Evolutionary conservation across 441 rosid genomes (phyloP).

Genomic region (Pelargonium citronellum): DNA sequence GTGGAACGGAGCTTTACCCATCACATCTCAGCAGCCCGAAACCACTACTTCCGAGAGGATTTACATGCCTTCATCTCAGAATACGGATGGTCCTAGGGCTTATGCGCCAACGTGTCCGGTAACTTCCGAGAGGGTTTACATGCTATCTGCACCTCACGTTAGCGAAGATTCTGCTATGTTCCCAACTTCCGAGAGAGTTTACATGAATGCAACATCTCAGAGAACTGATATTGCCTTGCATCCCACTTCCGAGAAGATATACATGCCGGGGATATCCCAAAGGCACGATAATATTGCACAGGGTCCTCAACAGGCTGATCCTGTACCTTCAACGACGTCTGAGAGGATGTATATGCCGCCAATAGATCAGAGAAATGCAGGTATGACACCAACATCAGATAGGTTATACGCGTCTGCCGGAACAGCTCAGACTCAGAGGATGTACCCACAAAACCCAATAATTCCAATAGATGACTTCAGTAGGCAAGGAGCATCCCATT

Average conservation of each 20-base stretch:
- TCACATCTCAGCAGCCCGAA: slow-evolving; percentile 25
- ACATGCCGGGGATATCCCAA: slow-evolving; percentile 22
- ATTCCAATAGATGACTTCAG: slow-evolving; percentile 35
- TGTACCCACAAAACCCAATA: slow-evolving; percentile 30
- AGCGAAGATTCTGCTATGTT: slow-evolving; percentile 20
- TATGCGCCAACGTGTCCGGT: background rate
- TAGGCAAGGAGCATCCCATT: slow-evolving; percentile 28
- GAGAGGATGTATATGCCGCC: slow-evolving; percentile 31
- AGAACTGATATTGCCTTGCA: slow-evolving; percentile 22
- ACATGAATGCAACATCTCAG: slow-evolving; percentile 25
- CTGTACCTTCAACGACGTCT: slow-evolving; percentile 17
- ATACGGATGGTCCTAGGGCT: slow-evolving; percentile 10
- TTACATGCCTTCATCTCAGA: slow-evolving; percentile 26
- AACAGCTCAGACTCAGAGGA: slow-evolving; percentile 27
- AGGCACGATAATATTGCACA: slow-evolving; percentile 17
- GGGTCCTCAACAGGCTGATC: slow-evolving; percentile 18
- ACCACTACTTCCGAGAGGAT: slow-evolving; percentile 18
- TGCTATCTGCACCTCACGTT: slow-evolving; percentile 22
- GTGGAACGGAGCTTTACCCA: slow-evolving; percentile 29
- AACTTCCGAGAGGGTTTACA: slow-evolving; percentile 21
- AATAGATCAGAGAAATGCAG: slow-evolving; percentile 27
- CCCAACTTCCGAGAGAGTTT: slow-evolving; percentile 31
- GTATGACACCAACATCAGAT: slow-evolving; percentile 26
- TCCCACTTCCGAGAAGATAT: slow-evolving; percentile 26
- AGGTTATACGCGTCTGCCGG: slow-evolving; percentile 29